Conservation (phyloP, 495 filamentous ascomycete species). For the Aspergillus avenaceus region DNA sequence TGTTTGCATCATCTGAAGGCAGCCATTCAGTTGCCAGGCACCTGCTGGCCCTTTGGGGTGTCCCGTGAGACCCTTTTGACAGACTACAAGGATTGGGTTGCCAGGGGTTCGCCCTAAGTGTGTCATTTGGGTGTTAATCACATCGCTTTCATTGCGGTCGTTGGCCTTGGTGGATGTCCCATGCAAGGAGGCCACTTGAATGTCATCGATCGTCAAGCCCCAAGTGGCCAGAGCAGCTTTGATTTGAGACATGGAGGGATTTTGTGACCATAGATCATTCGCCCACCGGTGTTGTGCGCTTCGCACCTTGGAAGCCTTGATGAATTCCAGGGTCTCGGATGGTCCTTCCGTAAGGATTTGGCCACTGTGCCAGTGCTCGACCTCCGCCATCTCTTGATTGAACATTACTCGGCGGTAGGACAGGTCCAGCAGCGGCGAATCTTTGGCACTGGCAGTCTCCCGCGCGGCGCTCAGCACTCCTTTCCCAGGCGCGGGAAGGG, state of each 20-base stretch:
- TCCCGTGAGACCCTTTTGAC: conserved; percentile 98
- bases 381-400: conserved; percentile 69
- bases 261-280: conserved; percentile 95
- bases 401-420: conserved; percentile 85
- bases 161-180: conserved; percentile 97
- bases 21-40: conserved; percentile 99
- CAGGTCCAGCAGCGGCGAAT: conserved; percentile 88
- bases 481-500: conserved; percentile 91
- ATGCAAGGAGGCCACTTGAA: conserved; percentile 93
- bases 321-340: not conserved
- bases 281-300: conserved; percentile 84
- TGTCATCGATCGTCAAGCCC: conserved; percentile 94
- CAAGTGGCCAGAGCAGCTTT: conserved; percentile 92
- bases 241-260: conserved; percentile 85
- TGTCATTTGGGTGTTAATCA: conserved; percentile 91
- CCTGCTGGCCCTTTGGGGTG: conserved; percentile 99
- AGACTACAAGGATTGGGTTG: conserved; percentile 92
- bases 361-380: conserved; percentile 1
- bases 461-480: conserved; percentile 94
- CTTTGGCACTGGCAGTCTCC: conserved; percentile 63
- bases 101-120: conserved; percentile 94
- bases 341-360: not conserved
- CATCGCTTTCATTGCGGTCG: conserved; percentile 98
- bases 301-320: not conserved
- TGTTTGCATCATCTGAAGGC: conserved; percentile 85